These are phyloP conservation scores for Cardiospermum halicacabum DNA, from an alignment of 345 rosid species.

Conservation along the genomic window DNA sequence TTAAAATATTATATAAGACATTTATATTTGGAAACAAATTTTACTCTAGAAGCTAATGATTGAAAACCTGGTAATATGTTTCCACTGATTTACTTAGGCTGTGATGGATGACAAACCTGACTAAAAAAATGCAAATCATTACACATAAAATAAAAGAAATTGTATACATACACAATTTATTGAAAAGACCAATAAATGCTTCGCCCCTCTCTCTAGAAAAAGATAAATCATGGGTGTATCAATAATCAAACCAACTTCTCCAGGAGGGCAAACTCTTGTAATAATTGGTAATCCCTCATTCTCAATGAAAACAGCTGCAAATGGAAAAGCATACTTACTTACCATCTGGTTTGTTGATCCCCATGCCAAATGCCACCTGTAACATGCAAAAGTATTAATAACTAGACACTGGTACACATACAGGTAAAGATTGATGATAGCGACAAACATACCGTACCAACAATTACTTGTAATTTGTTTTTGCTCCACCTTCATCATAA, in stretches of 20 bases:
- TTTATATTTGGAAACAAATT: neutral
- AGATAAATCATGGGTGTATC: neutral
- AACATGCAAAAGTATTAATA: slow-evolving; percentile 17
- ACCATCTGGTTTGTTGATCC: slow-evolving; percentile 99
- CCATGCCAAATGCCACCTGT: slow-evolving; percentile 99
- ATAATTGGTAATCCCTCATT: neutral
- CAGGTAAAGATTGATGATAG: slow-evolving; percentile 6
- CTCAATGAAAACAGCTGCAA: neutral
- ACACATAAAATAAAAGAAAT: neutral
- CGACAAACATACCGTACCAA: slow-evolving; percentile 77
- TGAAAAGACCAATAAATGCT: neutral
- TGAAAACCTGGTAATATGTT: slow-evolving; percentile 86
- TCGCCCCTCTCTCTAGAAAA: neutral
- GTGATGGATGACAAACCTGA: slow-evolving; percentile 99
- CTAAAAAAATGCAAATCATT: slow-evolving; percentile 41
- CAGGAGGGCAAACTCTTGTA: neutral
- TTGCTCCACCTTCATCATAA: slow-evolving; percentile 78
- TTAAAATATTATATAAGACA: slow-evolving; percentile 21
- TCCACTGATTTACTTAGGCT: slow-evolving; percentile 99
- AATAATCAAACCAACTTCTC: neutral
- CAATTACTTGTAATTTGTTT: slow-evolving; percentile 88
- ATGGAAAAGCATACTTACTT: slow-evolving; percentile 25
- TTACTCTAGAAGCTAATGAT: slow-evolving; percentile 12
- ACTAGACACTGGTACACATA: slow-evolving; percentile 11
- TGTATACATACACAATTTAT: neutral